Evolutionary conservation across 805 yeast genomes (phyloP), one percentile per base, ranked within the genome.

Genomic region (Kazachstania psychrophila): DNA sequence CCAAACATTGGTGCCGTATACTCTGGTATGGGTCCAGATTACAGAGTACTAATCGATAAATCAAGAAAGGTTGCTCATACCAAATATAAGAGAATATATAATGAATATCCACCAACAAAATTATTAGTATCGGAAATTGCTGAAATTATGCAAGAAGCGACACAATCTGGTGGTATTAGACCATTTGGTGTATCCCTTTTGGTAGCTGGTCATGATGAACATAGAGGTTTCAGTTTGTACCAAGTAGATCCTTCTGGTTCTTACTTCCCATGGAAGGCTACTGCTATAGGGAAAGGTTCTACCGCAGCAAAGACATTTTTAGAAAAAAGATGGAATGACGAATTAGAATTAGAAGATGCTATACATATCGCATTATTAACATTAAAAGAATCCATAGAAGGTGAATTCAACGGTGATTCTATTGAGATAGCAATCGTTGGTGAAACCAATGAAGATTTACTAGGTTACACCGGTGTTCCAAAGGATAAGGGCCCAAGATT

Each of bases 21-120:
- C 63, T 73, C 95, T 6, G 99, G 99, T 14, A 88, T 92, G 97
- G 97, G 97, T 18, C 98, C 99, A 16, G 99, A 92, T 61, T 92
- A 83, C 67, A 73, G 99, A 46, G 95, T 92, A 12, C 72, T 92
- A 23, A 86, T 88, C 34, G 97, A 92, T 64, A 82, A 82, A 60
- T 86, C 97, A 9, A 77, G 99, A 52, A 88, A 86, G 61, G 78
- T 83, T 41, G 84, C 96, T 30, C 97, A 92, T 60, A 79, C 96
- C 16, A 75, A 81, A 54, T 92, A 92, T 64, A 88, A 89, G 66
- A 76, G 95, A 58, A 70, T 88, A 43, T 92, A 89, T 66, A 88
- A 89, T 58, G 97, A 92, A 62, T 85, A 92, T 62, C 99, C 98
- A 10, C 96, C 97, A 31, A 92, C 95, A 3, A 83, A 85, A 58